Percentiles rank a stretch among this genome's conserved stretches.
These are phyloP conservation scores for Nemania sp. DNA, from an alignment of 2,329 filamentous ascomycete species.

Conservation along the genomic window DNA sequence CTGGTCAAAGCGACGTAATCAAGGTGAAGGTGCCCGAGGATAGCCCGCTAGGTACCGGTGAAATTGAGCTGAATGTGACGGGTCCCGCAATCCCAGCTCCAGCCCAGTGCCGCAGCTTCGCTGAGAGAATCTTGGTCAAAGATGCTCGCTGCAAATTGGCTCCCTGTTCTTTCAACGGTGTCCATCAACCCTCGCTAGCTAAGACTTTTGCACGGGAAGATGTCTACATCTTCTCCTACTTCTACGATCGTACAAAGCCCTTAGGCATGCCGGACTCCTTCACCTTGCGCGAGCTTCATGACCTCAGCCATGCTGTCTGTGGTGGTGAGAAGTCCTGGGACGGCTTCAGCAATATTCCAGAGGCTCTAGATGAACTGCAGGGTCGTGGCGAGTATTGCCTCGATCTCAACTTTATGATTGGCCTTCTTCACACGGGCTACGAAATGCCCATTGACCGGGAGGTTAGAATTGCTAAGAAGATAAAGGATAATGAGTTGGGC, in stretches of 20 bases:
- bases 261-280: constrained; percentile 99
- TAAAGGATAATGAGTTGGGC: constrained; percentile 94
- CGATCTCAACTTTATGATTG: constrained; percentile 96
- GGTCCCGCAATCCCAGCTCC: constrained; percentile 81
- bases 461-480: constrained; percentile 98
- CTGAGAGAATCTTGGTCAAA: constrained; percentile 92
- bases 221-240: constrained; percentile 97
- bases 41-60: constrained; percentile 72
- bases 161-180: constrained; percentile 98
- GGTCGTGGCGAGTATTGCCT: constrained; percentile 91
- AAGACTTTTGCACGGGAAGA: constrained; percentile 95
- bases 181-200: constrained; percentile 90
- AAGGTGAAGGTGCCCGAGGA: constrained; percentile 75
- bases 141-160: constrained; percentile 82
- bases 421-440: constrained; percentile 92
- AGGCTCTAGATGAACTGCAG: constrained; percentile 81
- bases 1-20: constrained; percentile 80
- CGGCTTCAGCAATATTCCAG: constrained; percentile 79
- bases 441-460: constrained; percentile 98
- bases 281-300: constrained; percentile 88
- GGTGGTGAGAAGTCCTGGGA: constrained; percentile 82
- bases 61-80: constrained; percentile 83
- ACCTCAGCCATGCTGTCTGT: constrained; percentile 87
- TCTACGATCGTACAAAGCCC: constrained; percentile 93
- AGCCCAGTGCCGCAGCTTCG: constrained; percentile 88